Base-by-base conservation (phyloP, 2,329 filamentous ascomycete genomes). In the Exophiala calicioides region DNA sequence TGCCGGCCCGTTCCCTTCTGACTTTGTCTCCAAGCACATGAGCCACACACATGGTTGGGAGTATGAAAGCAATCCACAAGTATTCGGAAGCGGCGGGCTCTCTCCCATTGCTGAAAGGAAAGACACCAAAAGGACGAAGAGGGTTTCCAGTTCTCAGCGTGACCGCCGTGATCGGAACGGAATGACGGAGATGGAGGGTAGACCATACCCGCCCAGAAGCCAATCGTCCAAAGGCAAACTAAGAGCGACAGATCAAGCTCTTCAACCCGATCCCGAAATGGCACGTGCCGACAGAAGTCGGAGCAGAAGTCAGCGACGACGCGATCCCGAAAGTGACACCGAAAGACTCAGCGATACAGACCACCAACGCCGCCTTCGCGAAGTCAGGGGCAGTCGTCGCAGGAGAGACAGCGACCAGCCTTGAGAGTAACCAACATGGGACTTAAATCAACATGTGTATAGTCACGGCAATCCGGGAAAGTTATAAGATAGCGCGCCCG, bases 251-350 rank as follows among this genome's bases (percentile, higher is more conserved):
- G 44, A 46, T 24, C 33, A 35, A 21, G 35, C 44, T 5, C 20
- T 21, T 4, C 34, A 37, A 8, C 30, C 46, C 13, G 37, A 48
- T 7, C 32, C 46, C 30, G 37, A 43, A 5, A 29, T 50, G 7
- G 39, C 21, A 8, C 29, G 37, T 18, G 44, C 51, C 43, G 54
- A 45, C 44, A 52, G 55, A 51, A 51, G 55, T 44, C 50, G 59
- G 40, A 60, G 58, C 51, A 59, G 55, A 47, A 55, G 59, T 56
- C 54, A 53, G 53, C 53, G 42, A 55, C 46, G 47, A 51, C 56
- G 58, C 56, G 58, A 61, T 57, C 58, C 60, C 58, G 62, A 59
- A 56, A 58, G 56, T 59, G 63, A 49, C 23, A 6, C 36, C 13
- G 52, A 52, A 21, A 26, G 37, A 36, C 26, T 21, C 12, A 13